These are phyloP conservation scores for Agaricales sp. DNA, from an alignment of 1,284 basidiomycete genomes.

Conservation along the genomic window DNA sequence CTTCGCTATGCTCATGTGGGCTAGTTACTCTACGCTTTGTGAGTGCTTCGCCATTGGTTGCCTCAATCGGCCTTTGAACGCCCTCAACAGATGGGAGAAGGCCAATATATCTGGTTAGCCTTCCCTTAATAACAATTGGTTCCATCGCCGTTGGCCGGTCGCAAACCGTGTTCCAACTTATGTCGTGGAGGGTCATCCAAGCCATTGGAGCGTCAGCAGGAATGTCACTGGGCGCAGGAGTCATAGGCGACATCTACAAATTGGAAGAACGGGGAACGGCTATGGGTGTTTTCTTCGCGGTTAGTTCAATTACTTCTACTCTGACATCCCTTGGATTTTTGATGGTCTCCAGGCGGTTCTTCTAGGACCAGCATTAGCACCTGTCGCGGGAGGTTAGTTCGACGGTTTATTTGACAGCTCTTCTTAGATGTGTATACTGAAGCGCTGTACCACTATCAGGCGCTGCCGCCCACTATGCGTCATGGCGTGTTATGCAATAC, in stretches of 20 bases:
- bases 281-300: conserved; percentile 53
- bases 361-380: conserved; percentile 34
- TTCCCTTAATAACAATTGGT: conserved; percentile 51
- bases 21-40: background rate
- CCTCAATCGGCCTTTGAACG: conserved; percentile 30
- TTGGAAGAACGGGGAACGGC: conserved; percentile 52
- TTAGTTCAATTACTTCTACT: conserved; percentile 17
- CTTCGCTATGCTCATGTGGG: background rate
- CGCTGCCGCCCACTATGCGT: conserved; percentile 39
- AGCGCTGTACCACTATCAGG: conserved; percentile 17
- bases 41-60: conserved; percentile 26
- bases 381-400: conserved; percentile 29
- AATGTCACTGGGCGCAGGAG: conserved; percentile 47
- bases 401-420: conserved; percentile 5
- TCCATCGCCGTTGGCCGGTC: conserved; percentile 50
- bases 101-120: conserved; percentile 47
- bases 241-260: conserved; percentile 55
- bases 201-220: conserved; percentile 47
- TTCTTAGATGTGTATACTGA: background rate
- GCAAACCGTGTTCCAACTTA: conserved; percentile 34
- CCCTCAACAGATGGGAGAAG: conserved; percentile 48
- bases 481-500: conserved; percentile 64
- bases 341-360: conserved; percentile 25
- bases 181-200: conserved; percentile 56
- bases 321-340: background rate